phyloP scores from a whole-genome alignment of 1,139 yeast genomes.

The Magnusiomyces magnusii region DNA sequence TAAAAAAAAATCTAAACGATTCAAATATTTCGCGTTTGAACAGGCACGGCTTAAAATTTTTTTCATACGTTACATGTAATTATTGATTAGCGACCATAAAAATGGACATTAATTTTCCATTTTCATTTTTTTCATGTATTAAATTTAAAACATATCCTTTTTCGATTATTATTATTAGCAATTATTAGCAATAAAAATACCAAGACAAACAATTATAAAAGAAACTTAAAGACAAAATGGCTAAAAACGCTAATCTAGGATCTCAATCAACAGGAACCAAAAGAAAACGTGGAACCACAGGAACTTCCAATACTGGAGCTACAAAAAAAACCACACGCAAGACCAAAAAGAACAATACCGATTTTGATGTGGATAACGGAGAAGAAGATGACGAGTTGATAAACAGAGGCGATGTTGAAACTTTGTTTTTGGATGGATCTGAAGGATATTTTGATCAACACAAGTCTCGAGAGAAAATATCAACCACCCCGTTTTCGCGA shows the following conservation, averaged over 20 bases:
- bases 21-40: neutral
- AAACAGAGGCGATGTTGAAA: conserved; percentile 33
- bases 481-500: conserved; percentile 58
- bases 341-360: conserved; percentile 24
- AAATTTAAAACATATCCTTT: too few species aligned
- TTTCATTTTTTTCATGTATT: neutral
- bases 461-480: conserved; percentile 46
- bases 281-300: neutral
- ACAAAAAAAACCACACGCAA: conserved; percentile 18
- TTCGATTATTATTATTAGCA: too few species aligned
- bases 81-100: neutral
- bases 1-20: too few species aligned
- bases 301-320: neutral
- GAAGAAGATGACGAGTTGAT: conserved; percentile 25
- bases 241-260: neutral
- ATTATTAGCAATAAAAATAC: too few species aligned
- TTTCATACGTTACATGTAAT: too few species aligned
- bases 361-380: conserved; percentile 25
- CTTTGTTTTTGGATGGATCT: conserved; percentile 66
- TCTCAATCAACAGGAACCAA: neutral
- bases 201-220: neutral
- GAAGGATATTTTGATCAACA: conserved; percentile 92
- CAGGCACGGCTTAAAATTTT: neutral
- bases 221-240: too few species aligned
- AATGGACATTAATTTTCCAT: neutral